Percentiles rank a stretch among this genome's conserved stretches.
These are phyloP conservation scores for Monosporozyma unispora DNA, from an alignment of 805 yeast species.

Conservation along the genomic window DNA sequence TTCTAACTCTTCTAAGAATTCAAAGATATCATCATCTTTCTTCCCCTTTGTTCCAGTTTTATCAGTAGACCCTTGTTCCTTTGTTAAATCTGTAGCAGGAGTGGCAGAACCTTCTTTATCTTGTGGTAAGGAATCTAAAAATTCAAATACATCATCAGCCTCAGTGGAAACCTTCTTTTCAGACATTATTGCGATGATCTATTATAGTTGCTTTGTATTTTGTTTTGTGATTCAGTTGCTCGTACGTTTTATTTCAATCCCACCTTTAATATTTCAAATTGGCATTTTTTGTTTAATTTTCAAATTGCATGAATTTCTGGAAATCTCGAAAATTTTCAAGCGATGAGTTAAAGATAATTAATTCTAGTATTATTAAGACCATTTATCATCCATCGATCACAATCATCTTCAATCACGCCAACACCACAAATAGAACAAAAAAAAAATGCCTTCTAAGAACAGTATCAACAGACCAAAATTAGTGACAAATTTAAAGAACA, in stretches of 20 bases:
- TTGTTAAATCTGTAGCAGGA: not conserved
- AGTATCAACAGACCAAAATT: conserved; percentile 73
- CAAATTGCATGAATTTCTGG: not conserved
- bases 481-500: conserved; percentile 42
- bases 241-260: not conserved
- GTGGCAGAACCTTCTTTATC: conserved; percentile 28
- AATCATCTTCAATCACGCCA: too few species aligned
- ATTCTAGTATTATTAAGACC: not conserved
- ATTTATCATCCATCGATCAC: not conserved
- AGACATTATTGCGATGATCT: not conserved
- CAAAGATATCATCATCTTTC: conserved; percentile 33
- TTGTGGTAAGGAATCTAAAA: conserved; percentile 72
- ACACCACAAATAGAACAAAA: too few species aligned
- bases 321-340: not conserved
- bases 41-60: conserved; percentile 12
- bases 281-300: not conserved
- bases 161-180: conserved; percentile 29
- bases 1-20: conserved; percentile 57
- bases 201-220: not conserved
- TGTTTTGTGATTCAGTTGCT: not conserved
- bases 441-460: conserved; percentile 84
- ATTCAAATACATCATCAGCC: conserved; percentile 70
- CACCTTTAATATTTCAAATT: not conserved
- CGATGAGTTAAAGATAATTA: not conserved
- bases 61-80: conserved; percentile 5